Evolutionary conservation across 2,329 filamentous ascomycete species (phyloP), one percentile per base, ranked within the genome.

Genomic region (Beauveria sp.): DNA sequence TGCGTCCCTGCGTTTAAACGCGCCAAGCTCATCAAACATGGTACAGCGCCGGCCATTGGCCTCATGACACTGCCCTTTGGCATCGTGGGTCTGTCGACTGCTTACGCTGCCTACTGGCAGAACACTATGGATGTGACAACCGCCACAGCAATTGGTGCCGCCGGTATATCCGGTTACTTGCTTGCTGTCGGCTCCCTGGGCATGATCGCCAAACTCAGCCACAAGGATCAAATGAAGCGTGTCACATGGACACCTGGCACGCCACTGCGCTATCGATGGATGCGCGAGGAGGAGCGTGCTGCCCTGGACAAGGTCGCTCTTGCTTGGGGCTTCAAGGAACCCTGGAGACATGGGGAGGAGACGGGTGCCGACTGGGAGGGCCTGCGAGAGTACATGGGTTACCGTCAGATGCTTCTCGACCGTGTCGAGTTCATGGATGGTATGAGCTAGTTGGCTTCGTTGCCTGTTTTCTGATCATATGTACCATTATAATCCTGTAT

Each of bases 201-300:
- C 3, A 77, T 95, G 47, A 85, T 98, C 43, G 91, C 93, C 9
- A 79, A 96, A 63, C 87, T 91, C 28, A 97, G 93, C 40, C 82
- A 88, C 63, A 97, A 97, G 74, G 93, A 98, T 72, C 92, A 98
- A 74, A 96, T 97, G 90, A 87, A 89, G 69, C 86, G 95, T 22
- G 91, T 98, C 5, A 93, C 91, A 2, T 99, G 95, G 95, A 81
- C 88, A 9, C 85, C 86, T 0, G 95, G 95, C 12, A 88, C 91
- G 40, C 88, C 90, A 24, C 77, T 98, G 65, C 83, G 89, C 64
- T 83, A 91, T 69, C 84, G 95, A 16, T 98, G 93, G 90, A 73
- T 96, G 59, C 82, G 91, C 40, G 95, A 98, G 72, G 92, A 96
- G 65, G 93, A 99, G 78, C 82, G 95, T 26, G 89, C 87, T 3